Evolutionary conservation across 345 rosid genomes (phyloP).

Genomic region (Melaleuca alternifolia): DNA sequence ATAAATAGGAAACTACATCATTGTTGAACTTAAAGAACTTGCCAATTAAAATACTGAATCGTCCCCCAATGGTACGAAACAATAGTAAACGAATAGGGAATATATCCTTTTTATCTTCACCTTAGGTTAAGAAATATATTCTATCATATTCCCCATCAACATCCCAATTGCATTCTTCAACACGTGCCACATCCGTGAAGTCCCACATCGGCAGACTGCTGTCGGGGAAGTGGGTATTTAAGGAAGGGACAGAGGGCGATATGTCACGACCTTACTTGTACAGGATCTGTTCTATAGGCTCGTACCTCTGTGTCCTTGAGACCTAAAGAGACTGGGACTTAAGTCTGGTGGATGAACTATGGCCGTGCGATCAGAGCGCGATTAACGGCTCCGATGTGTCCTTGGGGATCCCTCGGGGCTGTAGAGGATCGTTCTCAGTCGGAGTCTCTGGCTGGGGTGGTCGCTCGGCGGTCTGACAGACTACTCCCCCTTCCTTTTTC

Average conservation of each 20-base stretch:
- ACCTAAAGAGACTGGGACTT: not conserved
- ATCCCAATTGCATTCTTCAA: not conserved
- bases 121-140: not conserved
- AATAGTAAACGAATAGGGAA: not conserved
- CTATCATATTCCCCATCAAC: not conserved
- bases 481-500: not conserved
- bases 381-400: not conserved
- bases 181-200: not conserved
- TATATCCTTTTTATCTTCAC: not conserved
- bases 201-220: not conserved
- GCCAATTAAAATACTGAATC: not conserved
- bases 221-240: not conserved
- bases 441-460: not conserved
- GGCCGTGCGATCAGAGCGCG: slow-evolving; percentile 1
- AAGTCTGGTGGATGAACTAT: not conserved
- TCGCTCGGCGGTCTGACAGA: slow-evolving; percentile 6
- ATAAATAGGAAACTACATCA: not conserved
- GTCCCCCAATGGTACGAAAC: not conserved
- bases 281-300: slow-evolving; percentile 13
- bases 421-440: not conserved
- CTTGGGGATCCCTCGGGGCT: not conserved
- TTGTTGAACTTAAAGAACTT: not conserved
- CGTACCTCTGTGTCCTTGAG: slow-evolving; percentile 4
- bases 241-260: rapidly evolving
- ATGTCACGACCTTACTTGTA: not conserved